phyloP scores from a whole-genome alignment of 768 basidiomycete species.

The Lanmaoa rubissima region DNA sequence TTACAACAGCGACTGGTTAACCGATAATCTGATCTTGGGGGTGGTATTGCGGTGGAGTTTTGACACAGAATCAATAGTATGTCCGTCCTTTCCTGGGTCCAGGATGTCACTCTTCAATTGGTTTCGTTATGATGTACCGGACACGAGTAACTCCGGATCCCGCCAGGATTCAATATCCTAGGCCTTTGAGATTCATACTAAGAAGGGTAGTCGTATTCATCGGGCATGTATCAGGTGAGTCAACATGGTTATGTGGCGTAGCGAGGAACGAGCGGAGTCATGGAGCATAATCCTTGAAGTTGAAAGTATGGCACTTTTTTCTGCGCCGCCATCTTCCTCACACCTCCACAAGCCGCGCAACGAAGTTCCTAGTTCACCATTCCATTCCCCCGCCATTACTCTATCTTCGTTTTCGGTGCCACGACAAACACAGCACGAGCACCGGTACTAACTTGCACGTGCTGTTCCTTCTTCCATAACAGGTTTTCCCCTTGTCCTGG shows the following conservation, averaged over 20 bases:
- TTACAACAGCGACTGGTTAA: background rate
- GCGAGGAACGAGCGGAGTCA: conserved; percentile 9
- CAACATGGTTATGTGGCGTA: conserved; percentile 23
- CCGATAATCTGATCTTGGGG: background rate
- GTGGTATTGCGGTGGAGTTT: conserved; percentile 2
- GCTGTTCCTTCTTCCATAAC: background rate
- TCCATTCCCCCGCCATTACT: background rate
- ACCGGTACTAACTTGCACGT: background rate
- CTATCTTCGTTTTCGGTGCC: background rate
- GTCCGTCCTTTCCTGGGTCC: background rate
- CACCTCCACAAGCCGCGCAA: background rate
- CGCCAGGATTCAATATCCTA: background rate
- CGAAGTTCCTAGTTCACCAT: background rate
- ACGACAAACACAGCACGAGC: background rate
- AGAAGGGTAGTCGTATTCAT: background rate
- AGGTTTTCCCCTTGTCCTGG: background rate
- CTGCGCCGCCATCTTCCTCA: background rate
- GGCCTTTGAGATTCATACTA: background rate
- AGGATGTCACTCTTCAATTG: background rate
- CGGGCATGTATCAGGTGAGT: conserved; percentile 7
- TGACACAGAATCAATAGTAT: background rate
- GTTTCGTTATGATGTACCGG: conserved; percentile 1
- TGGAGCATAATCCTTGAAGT: background rate
- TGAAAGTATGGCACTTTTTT: background rate
- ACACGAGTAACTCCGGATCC: background rate